A percentile compares a stretch with the other conserved stretches of the same genome.
phyloP scores from a whole-genome alignment of 441 rosid species.

The Capsella rubella region DNA sequence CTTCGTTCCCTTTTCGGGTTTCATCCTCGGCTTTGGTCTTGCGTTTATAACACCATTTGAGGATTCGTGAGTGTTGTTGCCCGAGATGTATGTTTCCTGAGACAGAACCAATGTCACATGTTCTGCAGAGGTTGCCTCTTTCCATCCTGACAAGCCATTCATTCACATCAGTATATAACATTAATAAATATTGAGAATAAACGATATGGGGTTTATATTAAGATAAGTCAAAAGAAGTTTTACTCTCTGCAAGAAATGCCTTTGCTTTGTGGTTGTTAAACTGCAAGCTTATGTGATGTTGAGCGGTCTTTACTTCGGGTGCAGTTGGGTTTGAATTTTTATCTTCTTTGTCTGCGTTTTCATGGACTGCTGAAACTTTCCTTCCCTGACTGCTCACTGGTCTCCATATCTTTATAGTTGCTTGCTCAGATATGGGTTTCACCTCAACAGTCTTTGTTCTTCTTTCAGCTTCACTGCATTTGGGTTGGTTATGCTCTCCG shows the following conservation, averaged over 20 bases:
- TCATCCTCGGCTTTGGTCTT: slow-evolving; percentile 55
- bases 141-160: slow-evolving; percentile 75
- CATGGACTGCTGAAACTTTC: slow-evolving; percentile 46
- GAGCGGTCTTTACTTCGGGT: slow-evolving; percentile 37
- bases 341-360: slow-evolving; percentile 46
- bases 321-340: slow-evolving; percentile 33
- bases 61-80: slow-evolving; percentile 42
- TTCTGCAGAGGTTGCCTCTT: slow-evolving; percentile 71
- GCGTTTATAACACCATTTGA: slow-evolving; percentile 31
- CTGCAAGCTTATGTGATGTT: slow-evolving; percentile 47
- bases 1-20: slow-evolving; percentile 69
- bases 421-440: slow-evolving; percentile 50
- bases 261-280: slow-evolving; percentile 66
- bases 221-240: slow-evolving; percentile 30
- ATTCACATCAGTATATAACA: slow-evolving; percentile 5
- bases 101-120: slow-evolving; percentile 71
- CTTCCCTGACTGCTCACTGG: slow-evolving; percentile 72
- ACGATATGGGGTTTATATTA: background rate
- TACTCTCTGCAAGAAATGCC: slow-evolving; percentile 85
- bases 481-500: slow-evolving; percentile 49
- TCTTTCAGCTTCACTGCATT: slow-evolving; percentile 50
- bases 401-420: slow-evolving; percentile 70
- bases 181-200: background rate
- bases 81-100: slow-evolving; percentile 49
- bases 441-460: slow-evolving; percentile 50